Evolutionary conservation across 116 monocot species (phyloP).

Genomic region (Trichopus zeylanicus): DNA sequence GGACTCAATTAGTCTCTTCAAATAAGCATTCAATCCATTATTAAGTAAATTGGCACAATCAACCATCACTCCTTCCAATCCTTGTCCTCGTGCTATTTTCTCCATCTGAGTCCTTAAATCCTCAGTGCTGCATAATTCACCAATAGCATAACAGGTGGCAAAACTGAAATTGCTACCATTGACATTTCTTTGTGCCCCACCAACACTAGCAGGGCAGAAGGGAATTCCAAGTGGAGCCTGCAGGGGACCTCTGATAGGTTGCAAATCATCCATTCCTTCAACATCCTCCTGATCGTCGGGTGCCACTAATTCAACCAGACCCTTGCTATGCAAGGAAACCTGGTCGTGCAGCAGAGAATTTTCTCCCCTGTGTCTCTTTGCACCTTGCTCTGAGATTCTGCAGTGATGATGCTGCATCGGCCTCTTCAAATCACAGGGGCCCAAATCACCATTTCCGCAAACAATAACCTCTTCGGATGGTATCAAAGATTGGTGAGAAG

Average conservation of each 20-base stretch:
- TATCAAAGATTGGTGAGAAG: constrained; percentile 7
- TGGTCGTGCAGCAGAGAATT: constrained; percentile 8
- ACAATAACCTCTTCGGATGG: constrained; percentile 6
- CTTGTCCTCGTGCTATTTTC: constrained; percentile 38
- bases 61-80: constrained; percentile 39
- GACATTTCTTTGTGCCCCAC: constrained; percentile 19
- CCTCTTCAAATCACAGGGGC: constrained; percentile 37
- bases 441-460: constrained; percentile 40
- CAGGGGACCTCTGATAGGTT: constrained; percentile 14
- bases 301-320: constrained; percentile 4
- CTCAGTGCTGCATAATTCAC: constrained; percentile 51
- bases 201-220: constrained; percentile 26
- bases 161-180: constrained; percentile 11
- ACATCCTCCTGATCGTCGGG: constrained; percentile 10
- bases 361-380: constrained; percentile 31
- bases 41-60: constrained; percentile 79
- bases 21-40: constrained; percentile 59
- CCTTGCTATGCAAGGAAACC: constrained; percentile 6
- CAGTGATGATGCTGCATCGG: constrained; percentile 20
- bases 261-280: constrained; percentile 11
- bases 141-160: constrained; percentile 16
- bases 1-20: constrained; percentile 56
- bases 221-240: constrained; percentile 55
- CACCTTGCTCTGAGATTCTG: constrained; percentile 21
- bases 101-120: constrained; percentile 61